Base-by-base conservation (phyloP, 2,329 filamentous ascomycete species). In the Penicillium sp. region DNA sequence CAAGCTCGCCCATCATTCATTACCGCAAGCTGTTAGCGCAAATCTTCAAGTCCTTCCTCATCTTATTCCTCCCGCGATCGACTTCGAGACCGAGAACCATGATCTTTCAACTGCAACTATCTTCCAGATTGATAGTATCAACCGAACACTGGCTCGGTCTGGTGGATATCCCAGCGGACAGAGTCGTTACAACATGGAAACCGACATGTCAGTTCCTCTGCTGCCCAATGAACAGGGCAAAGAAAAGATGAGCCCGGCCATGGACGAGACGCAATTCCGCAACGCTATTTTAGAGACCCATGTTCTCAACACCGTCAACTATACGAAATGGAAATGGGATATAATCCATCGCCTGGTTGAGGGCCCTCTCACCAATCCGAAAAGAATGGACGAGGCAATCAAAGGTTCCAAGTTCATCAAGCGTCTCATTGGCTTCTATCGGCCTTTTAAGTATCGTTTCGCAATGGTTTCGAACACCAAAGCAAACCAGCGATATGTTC, bases 91-190 rank as follows among this genome's bases (percentile, higher is more conserved):
- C 18, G 85, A 92, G 29, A 83, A 86, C 22, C 87, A 91, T 51
- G 92, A 92, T 63, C 81, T 89, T 53, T 91, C 93, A 6, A 92
- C 91, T 7, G 88, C 91, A 7, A 95, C 95, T 16, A 91, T 99
- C 11, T 99, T 97, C 67, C 94, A 97, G 70, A 96, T 99, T 50
- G 96, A 96, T 76, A 97, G 93, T 69, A 92, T 99, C 62, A 99
- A 93, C 71, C 86, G 91, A 59, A 97, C 92, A 0, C 77, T 99
- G 13, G 95, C 95, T 69, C 84, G 92, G 54, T 95, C 91, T 45
- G 84, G 85, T 5, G 76, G 78, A n/a, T 66, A 75, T 36, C 64
- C 72, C 29, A 68, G 69, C 47, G 68, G 68, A 27, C 63, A 72
- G 4, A 77, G 75, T 50, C 71, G 72, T 54, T 76, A 77, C 45